Evolutionary conservation across 345 rosid genomes (phyloP).

Genomic region (Odontarrhena argentea): DNA sequence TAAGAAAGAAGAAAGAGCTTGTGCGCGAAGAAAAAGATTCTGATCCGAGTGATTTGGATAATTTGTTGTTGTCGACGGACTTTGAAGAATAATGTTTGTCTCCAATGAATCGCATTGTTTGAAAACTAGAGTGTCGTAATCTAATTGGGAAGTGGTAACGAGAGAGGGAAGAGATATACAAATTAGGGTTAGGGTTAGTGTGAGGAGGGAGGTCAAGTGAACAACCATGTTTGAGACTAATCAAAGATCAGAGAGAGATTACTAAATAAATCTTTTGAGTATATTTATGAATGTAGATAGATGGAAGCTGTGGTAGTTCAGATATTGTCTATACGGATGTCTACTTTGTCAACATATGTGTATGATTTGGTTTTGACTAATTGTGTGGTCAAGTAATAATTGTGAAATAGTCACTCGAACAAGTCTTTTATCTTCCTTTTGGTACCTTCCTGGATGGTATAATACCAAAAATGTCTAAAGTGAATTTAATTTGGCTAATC

Average conservation of each 20-base stretch:
- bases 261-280: background rate
- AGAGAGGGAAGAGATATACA: slow-evolving; percentile 29
- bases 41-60: slow-evolving; percentile 7
- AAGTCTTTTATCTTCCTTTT: background rate
- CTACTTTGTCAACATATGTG: background rate
- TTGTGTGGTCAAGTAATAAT: background rate
- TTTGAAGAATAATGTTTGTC: slow-evolving; percentile 21
- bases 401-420: too few species aligned
- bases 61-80: background rate
- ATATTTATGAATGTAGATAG: background rate
- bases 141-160: slow-evolving; percentile 32
- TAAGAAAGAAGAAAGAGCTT: slow-evolving; percentile 51
- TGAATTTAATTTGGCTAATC: too few species aligned
- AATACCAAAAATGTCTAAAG: too few species aligned
- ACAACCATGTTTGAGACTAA: slow-evolving; percentile 28
- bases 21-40: slow-evolving; percentile 38
- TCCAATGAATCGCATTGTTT: slow-evolving; percentile 47
- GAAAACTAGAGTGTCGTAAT: slow-evolving; percentile 57
- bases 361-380: slow-evolving; percentile 27
- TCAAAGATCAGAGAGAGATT: slow-evolving; percentile 1
- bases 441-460: background rate
- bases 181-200: slow-evolving; percentile 31
- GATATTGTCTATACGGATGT: slow-evolving; percentile 22
- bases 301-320: slow-evolving; percentile 33
- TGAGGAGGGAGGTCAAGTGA: slow-evolving; percentile 25